Percentiles rank a stretch among this genome's conserved stretches.
phyloP scores from a whole-genome alignment of 2,329 filamentous ascomycete species.

The Didymella glomerata region DNA sequence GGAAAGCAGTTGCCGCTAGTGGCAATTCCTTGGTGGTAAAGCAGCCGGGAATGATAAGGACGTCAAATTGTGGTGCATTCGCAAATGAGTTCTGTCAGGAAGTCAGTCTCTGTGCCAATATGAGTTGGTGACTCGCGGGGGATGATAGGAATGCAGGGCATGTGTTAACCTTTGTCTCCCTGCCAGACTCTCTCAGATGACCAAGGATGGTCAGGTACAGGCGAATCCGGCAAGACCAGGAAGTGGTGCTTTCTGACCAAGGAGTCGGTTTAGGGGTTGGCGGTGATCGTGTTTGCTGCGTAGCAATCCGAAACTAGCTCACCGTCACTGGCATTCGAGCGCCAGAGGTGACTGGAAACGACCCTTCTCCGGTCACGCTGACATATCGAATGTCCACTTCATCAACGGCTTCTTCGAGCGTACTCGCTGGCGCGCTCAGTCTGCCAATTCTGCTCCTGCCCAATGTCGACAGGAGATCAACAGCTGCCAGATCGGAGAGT shows the following conservation, averaged over 20 bases:
- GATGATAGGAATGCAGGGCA: conserved; percentile 27
- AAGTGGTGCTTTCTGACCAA: conserved; percentile 43
- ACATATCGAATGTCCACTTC: conserved; percentile 51
- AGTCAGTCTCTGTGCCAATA: conserved; percentile 28
- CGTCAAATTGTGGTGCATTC: conserved; percentile 47
- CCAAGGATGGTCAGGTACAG: conserved; percentile 39
- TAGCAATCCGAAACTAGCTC: conserved; percentile 45
- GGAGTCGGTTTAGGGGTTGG: conserved; percentile 36
- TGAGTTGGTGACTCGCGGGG: conserved; percentile 2
- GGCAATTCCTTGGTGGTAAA: conserved; percentile 37
- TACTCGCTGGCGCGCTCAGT: conserved; percentile 33
- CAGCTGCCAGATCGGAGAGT: conserved; percentile 44
- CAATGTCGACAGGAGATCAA: conserved; percentile 47
- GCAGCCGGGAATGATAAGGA: conserved; percentile 48
- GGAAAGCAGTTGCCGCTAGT: conserved; percentile 35
- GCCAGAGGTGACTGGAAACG: conserved; percentile 48
- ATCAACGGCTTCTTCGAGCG: conserved; percentile 45
- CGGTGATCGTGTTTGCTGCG: conserved; percentile 32
- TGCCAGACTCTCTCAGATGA: conserved; percentile 48
- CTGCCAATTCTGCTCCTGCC: conserved; percentile 39
- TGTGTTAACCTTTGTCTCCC: conserved; percentile 50
- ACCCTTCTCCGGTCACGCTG: conserved; percentile 48
- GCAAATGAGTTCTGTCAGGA: conserved; percentile 44
- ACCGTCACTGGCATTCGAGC: conserved; percentile 51
- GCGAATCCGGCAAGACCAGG: conserved; percentile 47